Percentiles rank a stretch among this genome's conserved stretches.
Conservation (phyloP, 768 basidiomycete genomes). For the Lepiota subincarnata region DNA sequence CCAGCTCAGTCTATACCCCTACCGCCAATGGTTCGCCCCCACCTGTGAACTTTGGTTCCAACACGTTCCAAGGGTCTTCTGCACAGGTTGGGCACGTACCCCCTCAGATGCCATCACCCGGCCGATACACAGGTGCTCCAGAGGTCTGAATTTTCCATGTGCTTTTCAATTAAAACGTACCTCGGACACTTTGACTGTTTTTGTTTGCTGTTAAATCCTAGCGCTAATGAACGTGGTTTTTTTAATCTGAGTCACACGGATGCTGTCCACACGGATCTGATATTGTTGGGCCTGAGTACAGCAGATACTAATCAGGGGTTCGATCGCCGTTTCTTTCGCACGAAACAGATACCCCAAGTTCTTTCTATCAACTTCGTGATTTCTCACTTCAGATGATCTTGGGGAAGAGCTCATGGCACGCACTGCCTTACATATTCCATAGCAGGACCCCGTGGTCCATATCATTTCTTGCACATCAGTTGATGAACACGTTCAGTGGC, state of each 20-base stretch:
- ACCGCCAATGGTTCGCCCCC: constrained; percentile 1
- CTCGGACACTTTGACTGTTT: neutral
- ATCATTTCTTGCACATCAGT: neutral
- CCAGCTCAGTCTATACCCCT: constrained; percentile 13
- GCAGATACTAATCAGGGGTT: no score
- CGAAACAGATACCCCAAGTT: no score
- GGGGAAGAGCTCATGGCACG: neutral
- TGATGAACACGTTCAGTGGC: neutral
- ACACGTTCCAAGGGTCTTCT: constrained; percentile 4
- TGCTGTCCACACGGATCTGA: no score
- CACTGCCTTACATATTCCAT: neutral
- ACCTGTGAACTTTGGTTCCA: constrained; percentile 17
- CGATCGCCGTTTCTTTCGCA: no score
- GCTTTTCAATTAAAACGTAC: neutral
- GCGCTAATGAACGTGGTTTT: no score
- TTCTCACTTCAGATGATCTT: neutral
- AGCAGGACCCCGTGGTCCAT: neutral
- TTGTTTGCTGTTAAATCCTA: neutral
- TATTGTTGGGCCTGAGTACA: no score
- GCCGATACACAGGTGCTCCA: constrained; percentile 29
- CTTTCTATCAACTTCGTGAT: neutral
- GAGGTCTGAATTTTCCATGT: constrained; percentile 19
- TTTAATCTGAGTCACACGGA: no score
- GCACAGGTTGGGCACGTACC: constrained; percentile 3
- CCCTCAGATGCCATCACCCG: constrained; percentile 5